Percentiles rank a stretch among this genome's conserved stretches.
Evolutionary conservation across 1,139 yeast species (phyloP).

Genomic region (Meyerozyma athensensis): DNA sequence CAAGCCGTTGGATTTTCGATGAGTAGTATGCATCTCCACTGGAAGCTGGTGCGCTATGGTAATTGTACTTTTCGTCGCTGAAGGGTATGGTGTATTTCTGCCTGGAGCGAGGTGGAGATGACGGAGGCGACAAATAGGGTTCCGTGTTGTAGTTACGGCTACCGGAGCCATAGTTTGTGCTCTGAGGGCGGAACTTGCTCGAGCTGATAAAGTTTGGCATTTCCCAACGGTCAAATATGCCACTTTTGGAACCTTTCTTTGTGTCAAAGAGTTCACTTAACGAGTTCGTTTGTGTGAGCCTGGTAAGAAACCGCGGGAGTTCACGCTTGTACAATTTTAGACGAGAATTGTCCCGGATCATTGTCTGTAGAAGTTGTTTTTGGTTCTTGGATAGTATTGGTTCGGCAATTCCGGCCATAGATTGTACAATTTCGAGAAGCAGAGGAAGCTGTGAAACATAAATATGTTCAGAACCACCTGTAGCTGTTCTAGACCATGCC

Average conservation of each 20-base stretch:
- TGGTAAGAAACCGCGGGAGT: constrained; percentile 24
- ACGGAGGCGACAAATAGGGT: too few relatives aligned
- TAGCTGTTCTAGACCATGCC: constrained; percentile 24
- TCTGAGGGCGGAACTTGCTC: too few relatives aligned
- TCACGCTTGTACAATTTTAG: constrained; percentile 25
- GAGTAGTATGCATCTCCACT: background rate
- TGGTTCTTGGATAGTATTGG: constrained; percentile 25
- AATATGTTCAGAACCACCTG: constrained; percentile 17
- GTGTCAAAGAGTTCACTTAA: constrained; percentile 23
- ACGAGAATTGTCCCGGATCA: constrained; percentile 25
- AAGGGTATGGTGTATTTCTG: too few relatives aligned
- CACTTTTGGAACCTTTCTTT: constrained; percentile 14
- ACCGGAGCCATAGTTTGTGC: too few relatives aligned
- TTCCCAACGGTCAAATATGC: background rate
- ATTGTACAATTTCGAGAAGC: constrained; percentile 26
- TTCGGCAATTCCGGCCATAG: constrained; percentile 15
- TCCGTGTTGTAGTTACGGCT: too few relatives aligned
- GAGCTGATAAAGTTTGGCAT: constrained; percentile 5
- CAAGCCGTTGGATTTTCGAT: background rate
- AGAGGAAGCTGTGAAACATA: constrained; percentile 24
- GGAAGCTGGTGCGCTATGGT: too few relatives aligned
- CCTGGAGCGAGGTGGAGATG: too few relatives aligned
- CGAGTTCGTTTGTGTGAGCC: constrained; percentile 20
- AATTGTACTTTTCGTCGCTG: too few relatives aligned
- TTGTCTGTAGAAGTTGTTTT: constrained; percentile 19